Conservation (phyloP, 371 early-diverging fungal species). For the Parasitella parasitica region DNA sequence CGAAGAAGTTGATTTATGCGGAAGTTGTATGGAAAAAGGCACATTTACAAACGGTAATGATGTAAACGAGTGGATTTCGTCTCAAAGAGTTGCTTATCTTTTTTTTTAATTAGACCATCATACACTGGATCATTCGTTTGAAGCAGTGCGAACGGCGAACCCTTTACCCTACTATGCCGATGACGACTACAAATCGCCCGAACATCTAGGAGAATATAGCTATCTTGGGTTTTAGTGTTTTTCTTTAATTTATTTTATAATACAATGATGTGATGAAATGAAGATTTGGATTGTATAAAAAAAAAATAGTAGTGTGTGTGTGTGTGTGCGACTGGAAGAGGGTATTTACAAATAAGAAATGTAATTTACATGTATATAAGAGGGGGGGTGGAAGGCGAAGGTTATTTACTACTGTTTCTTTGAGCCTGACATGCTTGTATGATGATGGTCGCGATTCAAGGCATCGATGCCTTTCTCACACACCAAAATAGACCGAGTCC, state of each 20-base stretch:
- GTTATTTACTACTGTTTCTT: not conserved
- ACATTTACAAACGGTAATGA: constrained; percentile 56
- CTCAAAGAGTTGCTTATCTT: not conserved
- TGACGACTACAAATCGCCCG: constrained; percentile 46
- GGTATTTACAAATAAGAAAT: constrained; percentile 9
- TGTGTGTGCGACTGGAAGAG: not conserved
- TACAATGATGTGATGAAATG: not conserved
- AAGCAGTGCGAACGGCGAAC: constrained; percentile 43
- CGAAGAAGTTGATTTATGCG: constrained; percentile 54
- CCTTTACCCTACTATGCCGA: constrained; percentile 51
- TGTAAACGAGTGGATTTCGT: too few relatives aligned
- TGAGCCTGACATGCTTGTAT: constrained; percentile 8
- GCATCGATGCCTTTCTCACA: constrained; percentile 39
- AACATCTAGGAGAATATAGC: constrained; percentile 51
- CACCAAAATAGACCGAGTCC: constrained; percentile 62
- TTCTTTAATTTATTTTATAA: not conserved
- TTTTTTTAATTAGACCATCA: constrained; percentile 41
- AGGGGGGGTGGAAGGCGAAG: not conserved
- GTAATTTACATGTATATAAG: not conserved
- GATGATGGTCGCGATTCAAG: constrained; percentile 15
- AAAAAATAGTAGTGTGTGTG: too few relatives aligned
- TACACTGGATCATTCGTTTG: constrained; percentile 48
- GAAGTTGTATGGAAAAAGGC: constrained; percentile 45
- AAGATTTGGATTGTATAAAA: not conserved
- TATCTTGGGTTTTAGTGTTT: constrained; percentile 41